These are phyloP conservation scores for Haematococcus lacustris DNA, from an alignment of 139 green algal species.

Conservation along the genomic window DNA sequence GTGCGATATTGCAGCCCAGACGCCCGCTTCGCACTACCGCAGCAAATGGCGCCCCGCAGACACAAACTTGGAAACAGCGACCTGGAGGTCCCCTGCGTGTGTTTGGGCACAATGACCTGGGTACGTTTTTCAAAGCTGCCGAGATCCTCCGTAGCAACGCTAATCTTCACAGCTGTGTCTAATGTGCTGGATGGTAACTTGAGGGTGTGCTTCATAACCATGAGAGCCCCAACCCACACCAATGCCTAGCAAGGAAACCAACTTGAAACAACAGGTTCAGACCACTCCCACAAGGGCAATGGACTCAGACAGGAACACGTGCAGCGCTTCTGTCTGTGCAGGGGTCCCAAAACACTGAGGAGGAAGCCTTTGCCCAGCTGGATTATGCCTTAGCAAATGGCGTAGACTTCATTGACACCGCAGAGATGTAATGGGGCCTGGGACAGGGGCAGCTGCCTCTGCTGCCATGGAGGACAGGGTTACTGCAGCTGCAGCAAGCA, in stretches of 20 bases:
- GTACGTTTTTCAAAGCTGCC: not conserved
- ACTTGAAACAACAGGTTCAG: not conserved
- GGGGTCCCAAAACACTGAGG: slow-evolving; percentile 41
- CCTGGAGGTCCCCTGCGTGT: slow-evolving; percentile 56
- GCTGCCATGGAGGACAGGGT: no score
- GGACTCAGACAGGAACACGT: not conserved
- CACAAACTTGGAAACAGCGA: not conserved
- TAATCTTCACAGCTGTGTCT: not conserved
- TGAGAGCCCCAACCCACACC: not conserved
- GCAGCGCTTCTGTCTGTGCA: not conserved
- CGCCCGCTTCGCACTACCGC: no score
- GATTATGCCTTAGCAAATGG: slow-evolving; percentile 39
- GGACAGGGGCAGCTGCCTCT: no score
- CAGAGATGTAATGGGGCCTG: slow-evolving; percentile 48
- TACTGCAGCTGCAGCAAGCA: no score
- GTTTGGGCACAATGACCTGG: slow-evolving; percentile 47
- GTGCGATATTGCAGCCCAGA: no score
- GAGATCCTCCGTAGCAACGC: not conserved
- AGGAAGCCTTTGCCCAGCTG: slow-evolving; percentile 47
- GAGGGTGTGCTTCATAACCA: not conserved
- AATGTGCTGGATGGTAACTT: not conserved
- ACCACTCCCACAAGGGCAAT: not conserved
- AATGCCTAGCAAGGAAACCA: not conserved
- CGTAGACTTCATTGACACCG: slow-evolving; percentile 64
- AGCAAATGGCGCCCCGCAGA: no score